Evolutionary conservation across 1,139 yeast species (phyloP), one percentile per base, ranked within the genome.

Genomic region (Oligophagozyma castellii): DNA sequence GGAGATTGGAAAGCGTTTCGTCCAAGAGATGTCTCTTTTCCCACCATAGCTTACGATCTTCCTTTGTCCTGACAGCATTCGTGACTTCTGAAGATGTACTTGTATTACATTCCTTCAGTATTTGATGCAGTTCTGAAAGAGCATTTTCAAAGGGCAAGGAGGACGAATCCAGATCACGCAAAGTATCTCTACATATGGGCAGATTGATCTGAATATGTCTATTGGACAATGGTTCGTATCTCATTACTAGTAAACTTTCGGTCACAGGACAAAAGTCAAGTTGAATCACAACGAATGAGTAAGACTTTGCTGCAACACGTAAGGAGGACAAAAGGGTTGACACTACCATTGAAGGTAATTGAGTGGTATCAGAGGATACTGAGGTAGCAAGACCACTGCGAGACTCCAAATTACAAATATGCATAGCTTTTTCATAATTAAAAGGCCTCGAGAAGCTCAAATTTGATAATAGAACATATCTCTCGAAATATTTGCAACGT

Each of bases 41-140:
- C 94, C 95, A 89, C 95, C 95, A 86, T 5, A 56, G 44, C 26
- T 65, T 66, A 33, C 89, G 62, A 25, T 75, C 78, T 22, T 71
- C 77, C 28, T 67, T 64, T 0, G 81, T 65, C 11, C 48, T 53
- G 5, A 58, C 53, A 1, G 35, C 24, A 5, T 67, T 56, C 0
- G 80, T 73, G 1, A 67, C 62, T 14, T 61, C 65, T 4, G 51
- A 39, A 16, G 65, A 63, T 0, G 93, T 77, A 0, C 84, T 69
- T 2, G 53, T 43, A 38, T 77, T 71, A 46, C 92, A 81, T 28
- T 63, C 61, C 1, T 49, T 39, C 16, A 83, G 74, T 7, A 84
- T 73, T 0, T 51, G 44, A 4, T 55, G 46, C 29, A 84, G 56
- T 29, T 64, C 65, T 1, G 37, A 27, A 13, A 59, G 36, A 3